These are phyloP conservation scores for Quercus berberidifolia DNA, from an alignment of 306 rosid species.

Conservation along the genomic window DNA sequence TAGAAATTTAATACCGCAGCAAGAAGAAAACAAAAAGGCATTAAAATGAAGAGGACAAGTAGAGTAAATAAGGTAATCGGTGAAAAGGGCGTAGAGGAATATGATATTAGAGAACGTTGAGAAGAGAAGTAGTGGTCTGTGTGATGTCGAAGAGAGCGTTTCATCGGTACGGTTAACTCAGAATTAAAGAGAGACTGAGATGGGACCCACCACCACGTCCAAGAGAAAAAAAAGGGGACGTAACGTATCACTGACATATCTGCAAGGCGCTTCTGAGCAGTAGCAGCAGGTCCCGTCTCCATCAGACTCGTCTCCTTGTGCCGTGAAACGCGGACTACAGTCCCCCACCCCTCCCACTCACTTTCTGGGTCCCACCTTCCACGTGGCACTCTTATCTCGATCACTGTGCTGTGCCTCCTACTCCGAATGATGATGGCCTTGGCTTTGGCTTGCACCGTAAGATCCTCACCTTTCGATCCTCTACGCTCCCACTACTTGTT, in stretches of 20 bases:
- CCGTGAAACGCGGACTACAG: constrained; percentile 54
- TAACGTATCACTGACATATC: constrained; percentile 42
- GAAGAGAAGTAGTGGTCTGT: neutral
- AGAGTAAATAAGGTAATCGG: neutral
- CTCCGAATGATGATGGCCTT: neutral
- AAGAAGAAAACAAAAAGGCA: too few species aligned
- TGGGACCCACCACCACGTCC: too few species aligned
- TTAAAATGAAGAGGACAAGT: neutral
- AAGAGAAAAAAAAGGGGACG: constrained; percentile 18
- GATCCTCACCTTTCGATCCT: neutral
- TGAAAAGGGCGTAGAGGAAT: neutral
- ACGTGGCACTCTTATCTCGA: neutral
- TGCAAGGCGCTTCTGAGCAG: neutral
- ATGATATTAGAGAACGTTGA: neutral
- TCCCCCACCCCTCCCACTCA: neutral
- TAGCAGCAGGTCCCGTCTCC: constrained; percentile 34
- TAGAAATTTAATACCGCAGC: too few species aligned
- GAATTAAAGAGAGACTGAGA: neutral
- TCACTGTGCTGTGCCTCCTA: neutral
- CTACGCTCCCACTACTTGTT: neutral
- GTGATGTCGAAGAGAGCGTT: too few species aligned
- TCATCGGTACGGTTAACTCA: neutral
- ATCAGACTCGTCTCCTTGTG: constrained; percentile 44
- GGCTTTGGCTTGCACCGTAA: neutral
- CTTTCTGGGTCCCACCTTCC: neutral